phyloP scores from a whole-genome alignment of 2,329 filamentous ascomycete species.

The Xylariales sp. region DNA sequence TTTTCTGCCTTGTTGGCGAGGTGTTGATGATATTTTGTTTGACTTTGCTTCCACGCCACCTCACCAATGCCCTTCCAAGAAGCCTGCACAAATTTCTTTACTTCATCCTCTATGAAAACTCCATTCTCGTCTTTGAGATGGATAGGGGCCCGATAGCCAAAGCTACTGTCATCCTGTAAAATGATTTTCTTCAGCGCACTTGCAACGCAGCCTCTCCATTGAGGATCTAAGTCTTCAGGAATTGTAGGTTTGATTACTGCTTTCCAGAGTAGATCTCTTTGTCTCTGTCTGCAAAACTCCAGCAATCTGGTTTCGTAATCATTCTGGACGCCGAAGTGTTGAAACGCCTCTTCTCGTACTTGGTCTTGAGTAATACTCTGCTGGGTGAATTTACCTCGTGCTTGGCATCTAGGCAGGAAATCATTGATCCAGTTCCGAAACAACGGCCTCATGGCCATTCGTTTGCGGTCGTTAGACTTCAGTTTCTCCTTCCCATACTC shows the following conservation, averaged over 20 bases:
- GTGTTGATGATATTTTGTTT: no score
- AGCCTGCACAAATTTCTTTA: constrained; percentile 35
- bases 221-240: constrained; percentile 14
- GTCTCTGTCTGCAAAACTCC: constrained; percentile 35
- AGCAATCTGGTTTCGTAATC: constrained; percentile 40
- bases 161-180: constrained; percentile 35
- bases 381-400: constrained; percentile 28
- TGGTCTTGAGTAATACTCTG: constrained; percentile 30
- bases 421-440: constrained; percentile 59
- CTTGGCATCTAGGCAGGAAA: constrained; percentile 52
- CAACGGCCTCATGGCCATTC: constrained; percentile 49
- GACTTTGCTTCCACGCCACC: constrained; percentile 24
- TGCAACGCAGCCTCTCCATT: constrained; percentile 1
- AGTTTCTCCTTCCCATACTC: constrained; percentile 31
- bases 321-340: constrained; percentile 37
- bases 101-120: constrained; percentile 36
- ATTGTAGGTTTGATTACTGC: constrained; percentile 37
- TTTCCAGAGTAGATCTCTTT: constrained; percentile 38
- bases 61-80: constrained; percentile 33
- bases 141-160: constrained; percentile 25
- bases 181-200: constrained; percentile 45
- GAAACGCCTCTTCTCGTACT: constrained; percentile 50
- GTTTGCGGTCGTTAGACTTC: constrained; percentile 52
- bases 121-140: constrained; percentile 31
- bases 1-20: no score